Evolutionary conservation across 257 asterid species (phyloP), one percentile per base, ranked within the genome.

Genomic region (Ocimum tenuiflorum): DNA sequence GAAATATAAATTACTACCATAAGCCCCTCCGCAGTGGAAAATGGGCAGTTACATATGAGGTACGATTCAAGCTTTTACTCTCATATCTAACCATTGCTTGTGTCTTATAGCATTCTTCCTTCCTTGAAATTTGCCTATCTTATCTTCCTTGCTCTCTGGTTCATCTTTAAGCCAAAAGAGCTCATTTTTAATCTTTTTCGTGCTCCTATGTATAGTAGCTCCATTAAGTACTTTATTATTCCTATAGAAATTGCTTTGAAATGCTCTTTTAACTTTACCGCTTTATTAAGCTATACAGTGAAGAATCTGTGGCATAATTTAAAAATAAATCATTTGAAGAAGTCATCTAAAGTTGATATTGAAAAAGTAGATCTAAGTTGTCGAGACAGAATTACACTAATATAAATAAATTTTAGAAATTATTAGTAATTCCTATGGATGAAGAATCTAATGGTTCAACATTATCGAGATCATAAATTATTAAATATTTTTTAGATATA

Each of bases 1-100:
- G 98, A 52, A 91, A 91, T 65, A 85, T 89, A 54, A 91, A 91
- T 80, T 89, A 80, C 85, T 82, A 88, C 73, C 95, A 86, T 72
- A 85, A 79, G 79, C 96, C 98, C 60, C 78, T 79, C 35, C 87
- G 95, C 27, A 89, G 89, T 65, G 98, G 96, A 47, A 91, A 91
- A 91, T 91, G 98, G 98, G 95, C 98, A 20, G 96, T 91, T 54
- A 82, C 95, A 39, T 81, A 79, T 33, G 86, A 89, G 98, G 98
- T 89, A 68, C 48, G 15, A 33, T 14, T 49, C 36, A 27, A 35
- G 33, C 42, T 18, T 50, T 10, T 46, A n/a, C 54, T 20, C 49
- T 29, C 52, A 14, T 35, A 13, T 35, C 52, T 22, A 19, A 66
- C 46, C 43, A 36, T 47, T 47, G n/a, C 9, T 64, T 56, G 29